Evolutionary conservation across 352 stramenopile genomes (phyloP).

Genomic region (Globisporangium nodosum): DNA sequence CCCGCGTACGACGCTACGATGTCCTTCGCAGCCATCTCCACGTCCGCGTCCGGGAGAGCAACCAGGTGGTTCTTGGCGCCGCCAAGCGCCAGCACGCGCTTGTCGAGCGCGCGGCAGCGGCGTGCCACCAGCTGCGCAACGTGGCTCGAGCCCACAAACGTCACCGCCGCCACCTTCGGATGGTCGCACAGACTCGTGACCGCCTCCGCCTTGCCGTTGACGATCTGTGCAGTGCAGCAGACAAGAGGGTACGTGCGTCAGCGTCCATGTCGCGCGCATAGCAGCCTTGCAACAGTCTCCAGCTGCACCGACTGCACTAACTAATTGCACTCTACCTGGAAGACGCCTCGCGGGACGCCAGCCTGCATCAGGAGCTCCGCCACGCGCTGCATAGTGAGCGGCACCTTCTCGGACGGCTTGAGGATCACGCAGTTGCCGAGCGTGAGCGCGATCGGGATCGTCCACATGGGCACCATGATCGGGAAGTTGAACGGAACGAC

Average conservation of each 20-base stretch:
- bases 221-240: constrained; percentile 45
- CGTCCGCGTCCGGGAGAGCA: constrained; percentile 91
- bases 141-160: constrained; percentile 94
- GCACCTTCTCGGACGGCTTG: constrained; percentile 97
- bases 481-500: constrained; percentile 98
- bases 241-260: no score
- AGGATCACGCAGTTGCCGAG: constrained; percentile 96
- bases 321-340: constrained; percentile 51
- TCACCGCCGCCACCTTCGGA: constrained; percentile 81
- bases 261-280: no score
- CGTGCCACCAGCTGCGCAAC: constrained; percentile 92
- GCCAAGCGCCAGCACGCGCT: constrained; percentile 93
- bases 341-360: constrained; percentile 92
- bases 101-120: constrained; percentile 87
- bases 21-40: constrained; percentile 89
- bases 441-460: constrained; percentile 94
- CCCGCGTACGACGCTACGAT: constrained; percentile 95
- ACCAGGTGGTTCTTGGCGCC: constrained; percentile 98
- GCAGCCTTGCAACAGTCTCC: no score
- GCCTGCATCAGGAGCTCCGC: constrained; percentile 87
- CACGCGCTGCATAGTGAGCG: constrained; percentile 90
- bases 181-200: constrained; percentile 94
- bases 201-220: constrained; percentile 90
- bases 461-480: constrained; percentile 98
- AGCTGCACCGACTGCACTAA: neutral